Evolutionary conservation across 1,284 basidiomycete species (phyloP).

Genomic region (Pascua guehoae): DNA sequence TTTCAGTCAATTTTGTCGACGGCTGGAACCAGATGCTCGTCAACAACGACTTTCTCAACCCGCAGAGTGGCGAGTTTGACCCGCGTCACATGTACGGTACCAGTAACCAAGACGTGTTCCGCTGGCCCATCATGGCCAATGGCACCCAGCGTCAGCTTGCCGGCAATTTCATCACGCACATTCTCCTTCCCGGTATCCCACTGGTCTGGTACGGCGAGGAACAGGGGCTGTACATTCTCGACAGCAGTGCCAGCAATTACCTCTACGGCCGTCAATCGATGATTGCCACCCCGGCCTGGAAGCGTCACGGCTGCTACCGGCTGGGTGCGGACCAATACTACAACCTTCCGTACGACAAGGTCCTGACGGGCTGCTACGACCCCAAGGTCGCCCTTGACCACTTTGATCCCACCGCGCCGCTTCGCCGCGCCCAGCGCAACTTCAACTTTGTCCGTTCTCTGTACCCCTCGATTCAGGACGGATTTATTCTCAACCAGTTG

Average conservation of each 20-base stretch:
- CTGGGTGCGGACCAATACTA: slow-evolving; percentile 85
- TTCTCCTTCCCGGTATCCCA: slow-evolving; percentile 82
- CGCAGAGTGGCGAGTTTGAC: slow-evolving; percentile 63
- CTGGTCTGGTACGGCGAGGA: slow-evolving; percentile 85
- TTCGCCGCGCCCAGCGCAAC: slow-evolving; percentile 67
- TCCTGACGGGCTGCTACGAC: slow-evolving; percentile 74
- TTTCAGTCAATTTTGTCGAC: slow-evolving; percentile 71
- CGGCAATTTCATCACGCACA: slow-evolving; percentile 68
- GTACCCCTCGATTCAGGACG: slow-evolving; percentile 75
- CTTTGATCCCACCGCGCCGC: slow-evolving; percentile 82
- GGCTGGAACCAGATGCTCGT: slow-evolving; percentile 87
- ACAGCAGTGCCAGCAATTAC: slow-evolving; percentile 80
- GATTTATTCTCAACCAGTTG: slow-evolving; percentile 69
- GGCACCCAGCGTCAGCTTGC: slow-evolving; percentile 71
- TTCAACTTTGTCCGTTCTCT: slow-evolving; percentile 65
- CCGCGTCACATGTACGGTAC: slow-evolving; percentile 83
- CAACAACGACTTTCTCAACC: slow-evolving; percentile 78
- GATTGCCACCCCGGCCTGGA: slow-evolving; percentile 78
- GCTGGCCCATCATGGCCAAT: slow-evolving; percentile 81
- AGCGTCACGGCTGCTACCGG: slow-evolving; percentile 82
- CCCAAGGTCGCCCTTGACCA: slow-evolving; percentile 87
- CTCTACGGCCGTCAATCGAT: slow-evolving; percentile 83
- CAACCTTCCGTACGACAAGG: slow-evolving; percentile 76
- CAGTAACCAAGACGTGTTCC: slow-evolving; percentile 87
- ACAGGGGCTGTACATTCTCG: slow-evolving; percentile 75